Conservation (phyloP, 768 basidiomycete species). For the Kwoniella newhampshirensis region DNA sequence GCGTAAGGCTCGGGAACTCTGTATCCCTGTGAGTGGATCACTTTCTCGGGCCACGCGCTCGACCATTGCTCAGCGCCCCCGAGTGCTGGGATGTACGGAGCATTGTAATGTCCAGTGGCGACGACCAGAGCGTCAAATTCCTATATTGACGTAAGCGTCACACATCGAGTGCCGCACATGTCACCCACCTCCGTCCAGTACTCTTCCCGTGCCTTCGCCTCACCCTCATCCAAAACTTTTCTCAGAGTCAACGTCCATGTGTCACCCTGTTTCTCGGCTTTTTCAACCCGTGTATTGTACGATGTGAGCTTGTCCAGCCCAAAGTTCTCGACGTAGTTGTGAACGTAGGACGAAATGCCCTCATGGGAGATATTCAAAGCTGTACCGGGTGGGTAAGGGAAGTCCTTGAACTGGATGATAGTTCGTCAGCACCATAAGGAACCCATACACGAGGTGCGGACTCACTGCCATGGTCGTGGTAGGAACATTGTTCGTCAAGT, state of each 20-base stretch:
- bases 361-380: conserved; percentile 42
- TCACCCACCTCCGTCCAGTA: conserved; percentile 34
- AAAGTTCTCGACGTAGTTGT: conserved; percentile 56
- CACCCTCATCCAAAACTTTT: conserved; percentile 18
- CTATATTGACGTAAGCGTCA: not conserved
- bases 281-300: conserved; percentile 60
- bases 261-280: conserved; percentile 54
- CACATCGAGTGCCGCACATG: too few relatives aligned
- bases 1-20: conserved; percentile 54
- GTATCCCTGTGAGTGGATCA: conserved; percentile 58
- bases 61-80: conserved; percentile 54
- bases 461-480: conserved; percentile 33
- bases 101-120: conserved; percentile 46
- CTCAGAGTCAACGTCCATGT: conserved; percentile 23
- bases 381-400: conserved; percentile 35
- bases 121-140: conserved; percentile 51
- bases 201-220: conserved; percentile 16
- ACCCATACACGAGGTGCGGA: not conserved
- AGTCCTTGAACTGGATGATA: conserved; percentile 29
- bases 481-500: conserved; percentile 38
- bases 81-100: conserved; percentile 48
- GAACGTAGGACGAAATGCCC: conserved; percentile 55
- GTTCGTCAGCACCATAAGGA: not conserved
- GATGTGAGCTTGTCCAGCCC: conserved; percentile 57
- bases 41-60: conserved; percentile 49